A percentile compares a stretch with the other conserved stretches of the same genome.
Evolutionary conservation across 257 asterid species (phyloP).

Genomic region (Lycium ferocissimum): DNA sequence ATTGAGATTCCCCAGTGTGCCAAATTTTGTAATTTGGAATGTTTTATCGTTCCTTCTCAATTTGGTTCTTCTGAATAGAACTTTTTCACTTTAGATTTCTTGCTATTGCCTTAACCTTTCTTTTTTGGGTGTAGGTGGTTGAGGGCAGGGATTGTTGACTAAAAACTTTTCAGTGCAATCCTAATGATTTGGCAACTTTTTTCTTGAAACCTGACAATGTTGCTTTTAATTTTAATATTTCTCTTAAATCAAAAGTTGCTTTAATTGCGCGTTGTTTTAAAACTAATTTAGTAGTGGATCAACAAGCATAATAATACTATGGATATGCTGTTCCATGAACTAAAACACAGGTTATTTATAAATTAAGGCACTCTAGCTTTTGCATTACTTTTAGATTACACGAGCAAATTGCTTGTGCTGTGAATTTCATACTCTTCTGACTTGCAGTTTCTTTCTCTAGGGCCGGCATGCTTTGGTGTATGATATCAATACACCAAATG

Average conservation of each 20-base stretch:
- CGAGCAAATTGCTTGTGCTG: neutral
- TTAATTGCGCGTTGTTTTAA: neutral
- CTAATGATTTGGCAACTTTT: neutral
- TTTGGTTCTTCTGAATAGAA: constrained; percentile 1
- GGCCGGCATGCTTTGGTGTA: constrained; percentile 93
- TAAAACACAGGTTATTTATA: neutral
- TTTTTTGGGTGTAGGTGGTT: neutral
- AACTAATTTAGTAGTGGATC: neutral
- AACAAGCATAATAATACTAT: neutral
- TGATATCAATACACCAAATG: constrained; percentile 73
- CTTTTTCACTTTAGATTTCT: neutral
- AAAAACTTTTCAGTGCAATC: neutral
- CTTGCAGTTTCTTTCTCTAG: constrained; percentile 48
- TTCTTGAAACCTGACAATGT: neutral
- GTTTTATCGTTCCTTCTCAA: neutral
- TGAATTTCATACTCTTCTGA: constrained; percentile 12
- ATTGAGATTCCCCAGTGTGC: neutral
- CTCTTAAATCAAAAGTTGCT: constrained; percentile 20
- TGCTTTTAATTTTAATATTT: neutral
- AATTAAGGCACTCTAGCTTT: neutral
- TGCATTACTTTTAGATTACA: neutral
- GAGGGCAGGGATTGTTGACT: constrained; percentile 2
- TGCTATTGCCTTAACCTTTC: constrained; percentile 8
- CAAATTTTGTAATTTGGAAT: neutral
- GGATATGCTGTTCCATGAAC: constrained; percentile 23